Base-by-base conservation (phyloP, 2,329 filamentous ascomycete genomes). In the Beauveria brongniartii region DNA sequence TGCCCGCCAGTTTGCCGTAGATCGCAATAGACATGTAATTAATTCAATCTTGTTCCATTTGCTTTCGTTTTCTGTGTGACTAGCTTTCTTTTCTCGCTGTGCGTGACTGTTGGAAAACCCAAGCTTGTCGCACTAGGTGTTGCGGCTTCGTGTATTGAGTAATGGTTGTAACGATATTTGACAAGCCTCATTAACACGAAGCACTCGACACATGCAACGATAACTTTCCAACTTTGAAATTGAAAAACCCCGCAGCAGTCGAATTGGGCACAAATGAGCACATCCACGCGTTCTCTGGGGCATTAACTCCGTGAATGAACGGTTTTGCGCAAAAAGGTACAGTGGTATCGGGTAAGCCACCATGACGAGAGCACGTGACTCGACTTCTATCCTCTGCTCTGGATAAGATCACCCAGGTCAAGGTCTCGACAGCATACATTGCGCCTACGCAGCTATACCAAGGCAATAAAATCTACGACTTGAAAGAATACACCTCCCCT, bases 11-110 rank as follows among this genome's bases (percentile, higher is more conserved):
- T n/a, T 59, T 40, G 46, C 44, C 24, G 46, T 51, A 30, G 50
- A 55, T 55, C 52, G 53, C n/a, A 55, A 56, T 61, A 61, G 59
- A 55, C 46, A 50, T 61, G 52, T 61, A 61, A 55, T 56, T 61
- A 55, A 61, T 61, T 44, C 48, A 51, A 51, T 55, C 37, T 56
- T 47, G 44, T 28, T 48, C 51, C 55, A 43, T 44, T 26, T 55
- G 7, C 51, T 54, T 9, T 22, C 3, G 9, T 40, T 14, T 51
- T 22, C 12, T 37, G 12, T 37, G 30, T 16, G 14, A 37, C 14
- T 37, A 37, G 34, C 12, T 34, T 12, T 34, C 10, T 14, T 14
- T 34, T 2, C 30, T 34, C 30, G 1, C 10, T 34, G 10, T 34
- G 10, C 10, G 30, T 34, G 30, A 12, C 30, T 34, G 10, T 34